A percentile compares a stretch with the other conserved stretches of the same genome.
Conservation (phyloP, 108 stramenopile species). For the Cyclotella sp. region DNA sequence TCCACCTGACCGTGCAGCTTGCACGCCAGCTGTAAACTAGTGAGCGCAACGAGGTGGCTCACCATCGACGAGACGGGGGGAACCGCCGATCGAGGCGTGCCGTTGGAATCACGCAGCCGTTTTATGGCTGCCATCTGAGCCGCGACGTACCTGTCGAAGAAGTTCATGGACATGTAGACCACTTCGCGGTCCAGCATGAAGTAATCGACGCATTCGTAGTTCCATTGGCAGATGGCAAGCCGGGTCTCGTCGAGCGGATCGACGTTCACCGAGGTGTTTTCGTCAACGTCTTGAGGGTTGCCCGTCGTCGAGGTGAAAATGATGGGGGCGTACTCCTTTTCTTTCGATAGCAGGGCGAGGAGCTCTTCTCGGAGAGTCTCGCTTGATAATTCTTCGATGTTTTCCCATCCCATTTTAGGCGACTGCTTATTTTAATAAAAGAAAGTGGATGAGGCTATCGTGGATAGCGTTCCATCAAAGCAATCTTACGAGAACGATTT, state of each 20-base stretch:
- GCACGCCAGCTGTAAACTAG: conserved; percentile 69
- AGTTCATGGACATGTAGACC: conserved; percentile 64
- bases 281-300: not conserved
- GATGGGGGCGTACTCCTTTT: conserved; percentile 12
- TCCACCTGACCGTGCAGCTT: conserved; percentile 52
- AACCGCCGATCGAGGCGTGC: not conserved
- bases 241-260: conserved; percentile 27
- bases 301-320: not conserved
- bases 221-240: conserved; percentile 76
- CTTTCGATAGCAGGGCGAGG: conserved; percentile 12
- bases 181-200: conserved; percentile 75
- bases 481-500: not conserved
- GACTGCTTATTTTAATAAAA: not conserved
- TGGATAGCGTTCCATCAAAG: too few species aligned
- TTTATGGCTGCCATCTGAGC: not conserved
- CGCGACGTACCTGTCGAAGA: conserved; percentile 60
- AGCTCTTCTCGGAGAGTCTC: conserved; percentile 27
- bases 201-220: conserved; percentile 76
- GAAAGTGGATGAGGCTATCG: not conserved
- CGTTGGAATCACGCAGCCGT: not conserved
- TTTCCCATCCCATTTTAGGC: conserved; percentile 30
- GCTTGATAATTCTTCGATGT: conserved; percentile 22
- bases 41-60: conserved; percentile 71
- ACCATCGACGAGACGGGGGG: not conserved
- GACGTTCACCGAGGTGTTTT: not conserved